Evolutionary conservation across 257 asterid genomes (phyloP).

Genomic region (Solanum sejunctum): DNA sequence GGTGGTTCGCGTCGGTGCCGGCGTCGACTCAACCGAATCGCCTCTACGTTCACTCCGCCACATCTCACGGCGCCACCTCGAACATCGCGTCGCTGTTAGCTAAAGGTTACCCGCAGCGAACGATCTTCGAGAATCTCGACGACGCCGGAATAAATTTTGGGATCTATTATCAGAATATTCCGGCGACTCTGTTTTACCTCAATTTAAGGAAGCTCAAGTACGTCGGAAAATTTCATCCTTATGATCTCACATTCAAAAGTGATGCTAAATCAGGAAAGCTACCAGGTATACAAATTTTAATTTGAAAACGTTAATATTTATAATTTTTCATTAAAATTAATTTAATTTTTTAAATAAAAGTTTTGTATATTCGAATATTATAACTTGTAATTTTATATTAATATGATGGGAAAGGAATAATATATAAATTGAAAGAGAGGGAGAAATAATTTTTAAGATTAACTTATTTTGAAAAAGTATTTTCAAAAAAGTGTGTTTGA

Average conservation of each 20-base stretch:
- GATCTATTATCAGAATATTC: slow-evolving; percentile 69
- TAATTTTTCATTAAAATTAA: not conserved
- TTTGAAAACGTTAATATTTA: too few species aligned
- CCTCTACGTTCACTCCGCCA: slow-evolving; percentile 79
- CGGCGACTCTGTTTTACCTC: slow-evolving; percentile 60
- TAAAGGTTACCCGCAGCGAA: slow-evolving; percentile 70
- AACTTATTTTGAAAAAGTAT: too few species aligned
- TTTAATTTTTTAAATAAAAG: too few species aligned
- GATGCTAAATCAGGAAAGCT: slow-evolving; percentile 57
- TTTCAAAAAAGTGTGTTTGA: too few species aligned
- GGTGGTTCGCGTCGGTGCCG: slow-evolving; percentile 96
- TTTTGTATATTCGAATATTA: too few species aligned
- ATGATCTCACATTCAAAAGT: slow-evolving; percentile 34
- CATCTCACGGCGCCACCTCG: slow-evolving; percentile 91
- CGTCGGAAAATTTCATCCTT: slow-evolving; percentile 39
- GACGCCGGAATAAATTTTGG: slow-evolving; percentile 50
- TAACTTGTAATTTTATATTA: too few species aligned
- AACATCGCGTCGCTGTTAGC: slow-evolving; percentile 34
- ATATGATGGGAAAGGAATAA: too few species aligned
- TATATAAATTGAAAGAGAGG: too few species aligned
- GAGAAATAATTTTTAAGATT: too few species aligned
- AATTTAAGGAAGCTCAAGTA: slow-evolving; percentile 63
- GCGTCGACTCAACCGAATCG: slow-evolving; percentile 90
- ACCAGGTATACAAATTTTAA: slow-evolving; percentile 10
- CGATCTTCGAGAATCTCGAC: slow-evolving; percentile 63